phyloP scores from a whole-genome alignment of 2,329 filamentous ascomycete species.

The Fusarium verticillioides region DNA sequence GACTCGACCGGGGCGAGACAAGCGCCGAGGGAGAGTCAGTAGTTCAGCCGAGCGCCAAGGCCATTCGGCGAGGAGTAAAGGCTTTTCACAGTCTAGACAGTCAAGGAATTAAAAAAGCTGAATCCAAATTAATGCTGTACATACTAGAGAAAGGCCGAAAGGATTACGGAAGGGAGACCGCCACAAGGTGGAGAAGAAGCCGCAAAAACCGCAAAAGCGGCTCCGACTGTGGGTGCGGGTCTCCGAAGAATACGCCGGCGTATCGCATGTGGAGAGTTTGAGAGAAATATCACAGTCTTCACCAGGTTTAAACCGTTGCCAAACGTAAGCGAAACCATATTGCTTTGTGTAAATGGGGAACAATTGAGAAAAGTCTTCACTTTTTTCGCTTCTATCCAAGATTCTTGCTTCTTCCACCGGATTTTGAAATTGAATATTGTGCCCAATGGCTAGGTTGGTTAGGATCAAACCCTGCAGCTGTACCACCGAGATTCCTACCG shows the following conservation, averaged over 20 bases:
- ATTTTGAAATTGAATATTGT: conserved; percentile 30
- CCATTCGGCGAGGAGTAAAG: conserved; percentile 11
- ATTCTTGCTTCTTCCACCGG: conserved; percentile 28
- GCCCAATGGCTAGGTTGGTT: background rate
- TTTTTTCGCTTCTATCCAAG: background rate
- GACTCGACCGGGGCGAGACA: conserved; percentile 12
- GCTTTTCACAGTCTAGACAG: background rate
- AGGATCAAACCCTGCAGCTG: conserved; percentile 27
- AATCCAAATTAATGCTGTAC: background rate
- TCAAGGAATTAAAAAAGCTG: background rate
- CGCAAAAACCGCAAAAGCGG: conserved; percentile 10
- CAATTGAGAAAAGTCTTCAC: conserved; percentile 2
- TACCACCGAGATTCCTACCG: conserved; percentile 22
- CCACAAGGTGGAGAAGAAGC: conserved; percentile 20
- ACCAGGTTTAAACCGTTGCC: background rate
- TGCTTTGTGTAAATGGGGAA: background rate
- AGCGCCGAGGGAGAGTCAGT: conserved; percentile 12
- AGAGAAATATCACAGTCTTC: conserved; percentile 9
- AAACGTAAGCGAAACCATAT: conserved; percentile 12
- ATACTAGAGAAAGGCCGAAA: conserved; percentile 12
- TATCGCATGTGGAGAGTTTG: conserved; percentile 8
- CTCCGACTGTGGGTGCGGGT: conserved; percentile 21
- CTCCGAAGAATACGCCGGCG: conserved; percentile 11
- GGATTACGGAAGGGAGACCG: conserved; percentile 8
- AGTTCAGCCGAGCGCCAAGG: conserved; percentile 14